A percentile compares a stretch with the other conserved stretches of the same genome.
Conservation (phyloP, 176 grass and related monocot species). For the Zoysia japonica region DNA sequence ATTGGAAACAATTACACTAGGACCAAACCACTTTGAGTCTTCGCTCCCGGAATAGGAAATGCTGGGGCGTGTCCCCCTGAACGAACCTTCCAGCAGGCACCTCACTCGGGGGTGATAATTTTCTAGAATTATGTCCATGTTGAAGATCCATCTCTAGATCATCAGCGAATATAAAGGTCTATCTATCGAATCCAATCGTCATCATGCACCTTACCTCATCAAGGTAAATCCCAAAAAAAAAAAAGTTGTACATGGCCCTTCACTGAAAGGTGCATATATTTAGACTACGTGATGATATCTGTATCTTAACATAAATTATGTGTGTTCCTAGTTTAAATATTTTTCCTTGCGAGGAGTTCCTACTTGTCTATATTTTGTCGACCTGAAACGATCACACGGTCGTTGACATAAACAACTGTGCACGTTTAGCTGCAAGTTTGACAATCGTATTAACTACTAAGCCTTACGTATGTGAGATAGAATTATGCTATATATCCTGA, state of each 20-base stretch:
- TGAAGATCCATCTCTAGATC: neutral
- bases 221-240: neutral
- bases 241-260: neutral
- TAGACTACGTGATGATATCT: neutral
- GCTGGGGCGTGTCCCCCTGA: too few relatives aligned
- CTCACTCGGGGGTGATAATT: neutral
- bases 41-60: too few relatives aligned
- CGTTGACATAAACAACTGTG: neutral
- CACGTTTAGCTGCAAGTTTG: neutral
- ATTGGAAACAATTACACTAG: neutral
- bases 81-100: too few relatives aligned
- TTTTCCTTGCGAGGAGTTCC: neutral
- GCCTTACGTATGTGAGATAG: neutral
- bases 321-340: neutral
- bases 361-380: neutral
- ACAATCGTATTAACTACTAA: neutral
- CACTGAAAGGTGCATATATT: neutral
- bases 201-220: neutral
- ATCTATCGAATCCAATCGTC: neutral
- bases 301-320: neutral
- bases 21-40: too few relatives aligned
- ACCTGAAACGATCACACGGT: neutral
- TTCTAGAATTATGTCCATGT: neutral
- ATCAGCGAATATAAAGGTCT: neutral
- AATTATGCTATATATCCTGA: neutral